Evolutionary conservation across 805 yeast species (phyloP).

Genomic region (Saturnispora serradocipensis): DNA sequence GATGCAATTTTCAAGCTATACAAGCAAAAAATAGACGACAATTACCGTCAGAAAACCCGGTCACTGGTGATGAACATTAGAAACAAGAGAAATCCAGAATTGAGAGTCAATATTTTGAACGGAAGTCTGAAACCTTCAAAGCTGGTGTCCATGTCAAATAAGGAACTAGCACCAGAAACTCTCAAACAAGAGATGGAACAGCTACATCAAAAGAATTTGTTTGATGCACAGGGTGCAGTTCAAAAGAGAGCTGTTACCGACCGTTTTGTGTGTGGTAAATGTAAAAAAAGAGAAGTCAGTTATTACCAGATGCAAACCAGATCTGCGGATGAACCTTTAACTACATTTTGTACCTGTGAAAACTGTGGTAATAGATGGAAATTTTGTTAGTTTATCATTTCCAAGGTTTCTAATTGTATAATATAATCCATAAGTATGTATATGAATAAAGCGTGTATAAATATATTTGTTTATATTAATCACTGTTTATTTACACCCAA

Average conservation of each 20-base stretch:
- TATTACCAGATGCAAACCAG: slow-evolving; percentile 97
- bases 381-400: slow-evolving; percentile 46
- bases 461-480: background rate
- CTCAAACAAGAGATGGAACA: slow-evolving; percentile 78
- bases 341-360: slow-evolving; percentile 97
- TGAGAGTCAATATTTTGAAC: slow-evolving; percentile 56
- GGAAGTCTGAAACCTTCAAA: slow-evolving; percentile 60
- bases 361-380: slow-evolving; percentile 98
- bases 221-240: slow-evolving; percentile 96
- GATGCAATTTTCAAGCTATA: slow-evolving; percentile 55
- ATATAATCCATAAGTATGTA: background rate
- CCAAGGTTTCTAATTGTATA: background rate
- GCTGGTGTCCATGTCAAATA: slow-evolving; percentile 77
- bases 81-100: slow-evolving; percentile 81
- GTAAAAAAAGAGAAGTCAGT: slow-evolving; percentile 94
- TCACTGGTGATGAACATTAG: slow-evolving; percentile 80
- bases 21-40: slow-evolving; percentile 45
- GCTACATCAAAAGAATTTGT: slow-evolving; percentile 78
- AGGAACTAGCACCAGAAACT: slow-evolving; percentile 91
- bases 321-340: slow-evolving; percentile 97
- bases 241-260: slow-evolving; percentile 94
- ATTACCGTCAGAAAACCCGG: slow-evolving; percentile 75
- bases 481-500: slow-evolving; percentile 1
- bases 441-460: background rate
- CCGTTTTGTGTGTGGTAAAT: slow-evolving; percentile 93